Evolutionary conservation across 495 filamentous ascomycete species (phyloP).

Genomic region (Penicillium subrubescens): DNA sequence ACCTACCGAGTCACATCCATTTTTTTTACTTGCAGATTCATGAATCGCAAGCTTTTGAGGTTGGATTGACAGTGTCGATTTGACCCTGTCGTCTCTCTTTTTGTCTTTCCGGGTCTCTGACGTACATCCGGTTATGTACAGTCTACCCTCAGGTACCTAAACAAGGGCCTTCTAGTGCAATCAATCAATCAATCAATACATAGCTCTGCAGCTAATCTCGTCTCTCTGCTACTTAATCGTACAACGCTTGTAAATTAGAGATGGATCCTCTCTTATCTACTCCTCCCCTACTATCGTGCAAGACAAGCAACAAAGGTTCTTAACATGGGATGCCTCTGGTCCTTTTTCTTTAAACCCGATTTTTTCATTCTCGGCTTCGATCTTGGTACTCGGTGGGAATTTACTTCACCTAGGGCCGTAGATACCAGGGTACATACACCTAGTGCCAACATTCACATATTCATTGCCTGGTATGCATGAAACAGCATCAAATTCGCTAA

Average conservation of each 20-base stretch:
- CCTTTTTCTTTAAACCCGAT: too few species aligned
- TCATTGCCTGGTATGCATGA: background rate
- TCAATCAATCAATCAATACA: constrained; percentile 19
- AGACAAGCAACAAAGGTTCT: too few species aligned
- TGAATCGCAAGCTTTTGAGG: constrained; percentile 8
- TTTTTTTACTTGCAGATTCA: constrained; percentile 8
- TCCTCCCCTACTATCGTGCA: too few species aligned
- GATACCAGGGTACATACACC: too few species aligned
- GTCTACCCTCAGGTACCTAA: constrained; percentile 7
- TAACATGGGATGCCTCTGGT: too few species aligned
- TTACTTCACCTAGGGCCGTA: too few species aligned
- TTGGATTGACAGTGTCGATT: constrained; percentile 7
- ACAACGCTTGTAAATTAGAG: too few species aligned
- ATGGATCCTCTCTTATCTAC: too few species aligned
- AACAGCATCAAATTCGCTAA: background rate
- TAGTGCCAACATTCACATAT: background rate
- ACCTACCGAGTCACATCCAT: background rate
- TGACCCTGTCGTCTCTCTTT: constrained; percentile 2
- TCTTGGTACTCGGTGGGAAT: too few species aligned
- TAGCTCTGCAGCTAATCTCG: constrained; percentile 11
- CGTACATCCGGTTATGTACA: constrained; percentile 32
- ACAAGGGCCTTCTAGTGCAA: constrained; percentile 12
- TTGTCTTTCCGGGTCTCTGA: constrained; percentile 14
- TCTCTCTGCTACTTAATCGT: background rate
- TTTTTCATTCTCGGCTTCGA: background rate